Evolutionary conservation across 2,329 filamentous ascomycete genomes (phyloP), one percentile per base, ranked within the genome.

Genomic region (Westerdykella aurantiaca): DNA sequence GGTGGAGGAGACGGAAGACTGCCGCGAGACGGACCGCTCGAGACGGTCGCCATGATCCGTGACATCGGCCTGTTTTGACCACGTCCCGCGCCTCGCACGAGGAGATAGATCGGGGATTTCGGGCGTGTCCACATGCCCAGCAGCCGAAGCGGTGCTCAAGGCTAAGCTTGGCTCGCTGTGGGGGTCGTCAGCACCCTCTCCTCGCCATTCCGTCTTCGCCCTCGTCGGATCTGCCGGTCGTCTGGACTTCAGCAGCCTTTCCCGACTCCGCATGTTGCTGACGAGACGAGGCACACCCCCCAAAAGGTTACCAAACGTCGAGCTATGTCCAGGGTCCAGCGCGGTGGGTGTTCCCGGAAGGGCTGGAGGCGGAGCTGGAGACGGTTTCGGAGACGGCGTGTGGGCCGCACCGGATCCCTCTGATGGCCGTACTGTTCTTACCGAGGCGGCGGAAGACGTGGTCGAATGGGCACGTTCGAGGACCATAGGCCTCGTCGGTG

Each of bases 151-250:
- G 4, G 75, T 79, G 60, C 77, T 85, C 21, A 88, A 56, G 4
- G 78, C 79, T 2, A 88, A 73, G 50, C 79, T 81, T 1, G 86
- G 74, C 34, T 76, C 76, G 2, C 77, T 78, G 47, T 85, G 82
- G 51, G 83, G 81, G 58, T 87, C 82, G 9, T 73, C 69, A 41
- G 72, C 80, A 35, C 9, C n/a, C 33, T 35, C 33, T 18, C n/a
- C n/a, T 9, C 25, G 25, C 17, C n/a, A 14, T 35, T 35, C 33
- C 17, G 72, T 71, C 25, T 74, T 76, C 5, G 80, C 77, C 31
- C 83, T 74, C 11, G 47, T 55, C 31, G 69, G 63, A 2, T 73
- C 71, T 17, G 68, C 65, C 31, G 77, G 74, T 34, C 79, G 55
- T 60, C 61, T 37, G 33, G 33, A 14, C 54, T 57, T 56, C 2